Base-by-base conservation (phyloP, 2,329 filamentous ascomycete species). In the Talaromyces sp. region DNA sequence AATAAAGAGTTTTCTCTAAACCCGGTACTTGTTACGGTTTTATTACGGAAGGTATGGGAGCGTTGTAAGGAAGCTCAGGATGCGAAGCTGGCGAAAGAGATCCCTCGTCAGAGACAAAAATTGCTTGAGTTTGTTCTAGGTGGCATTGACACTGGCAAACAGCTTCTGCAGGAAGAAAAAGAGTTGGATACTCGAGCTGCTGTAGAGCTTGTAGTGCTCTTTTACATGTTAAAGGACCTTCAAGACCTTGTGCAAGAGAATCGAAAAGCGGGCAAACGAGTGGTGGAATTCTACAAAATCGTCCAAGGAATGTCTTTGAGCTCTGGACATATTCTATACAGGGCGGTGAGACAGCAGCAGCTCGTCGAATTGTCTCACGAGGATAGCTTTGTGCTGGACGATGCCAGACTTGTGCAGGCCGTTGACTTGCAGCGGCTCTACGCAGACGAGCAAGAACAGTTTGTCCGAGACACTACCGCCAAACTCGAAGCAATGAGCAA, bases 171-270 rank as follows among this genome's bases (percentile, higher is more conserved):
- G 60, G 75, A 74, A 63, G 67, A 74, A 24, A 65, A 70, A 21
- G 43, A 50, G 38, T 46, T 73, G 32, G 67, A 72, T 57, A 67
- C 72, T 27, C 71, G 32, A 10, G 55, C 13, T 2, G 51, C 69
- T 9, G 68, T 75, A 27, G 71, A 70, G 8, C 63, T 77, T 17
- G 72, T 72, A 29, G 75, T 75, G 56, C 71, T 70, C 11, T 67
- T 77, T 26, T 73, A 74, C 67, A 69, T 72, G 13, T 63, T 77
- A 46, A 75, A 77, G 58, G 71, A 75, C 41, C 75, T 78, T 60
- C 73, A 75, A 61, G 74, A 77, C 56, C 62, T 77, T 19, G 67
- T 69, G 6, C 13, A 7, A 17, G 66, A 64, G 21, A 68, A 70
- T 38, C 66, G 66, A 43, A 74, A 75, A 64, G 71, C 76, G 38